These are phyloP conservation scores for Elsinoe perseae DNA, from an alignment of 2,329 filamentous ascomycete species.

Conservation along the genomic window DNA sequence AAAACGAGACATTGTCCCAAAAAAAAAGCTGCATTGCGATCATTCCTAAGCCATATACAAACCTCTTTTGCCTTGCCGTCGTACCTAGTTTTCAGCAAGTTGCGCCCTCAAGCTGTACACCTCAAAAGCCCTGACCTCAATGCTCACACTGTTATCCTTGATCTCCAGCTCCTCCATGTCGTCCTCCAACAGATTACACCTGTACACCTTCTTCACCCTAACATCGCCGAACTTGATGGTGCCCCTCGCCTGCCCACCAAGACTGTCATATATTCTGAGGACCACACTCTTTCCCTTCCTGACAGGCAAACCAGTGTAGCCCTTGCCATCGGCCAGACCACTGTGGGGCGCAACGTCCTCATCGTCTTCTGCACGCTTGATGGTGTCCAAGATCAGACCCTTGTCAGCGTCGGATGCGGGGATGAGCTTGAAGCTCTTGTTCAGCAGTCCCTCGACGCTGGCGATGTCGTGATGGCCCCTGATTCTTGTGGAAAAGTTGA, in stretches of 20 bases:
- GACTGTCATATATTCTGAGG: slow-evolving; percentile 75
- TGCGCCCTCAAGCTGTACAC: slow-evolving; percentile 32
- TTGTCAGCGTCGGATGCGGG: slow-evolving; percentile 33
- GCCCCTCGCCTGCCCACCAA: slow-evolving; percentile 73
- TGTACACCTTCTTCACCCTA: slow-evolving; percentile 67
- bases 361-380: slow-evolving; percentile 71
- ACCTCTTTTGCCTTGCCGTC: not conserved
- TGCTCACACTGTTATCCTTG: slow-evolving; percentile 31
- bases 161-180: slow-evolving; percentile 60
- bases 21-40: too few relatives aligned
- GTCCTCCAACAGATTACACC: slow-evolving; percentile 84
- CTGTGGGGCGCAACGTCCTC: slow-evolving; percentile 44
- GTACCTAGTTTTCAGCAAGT: slow-evolving; percentile 23
- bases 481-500: slow-evolving; percentile 72
- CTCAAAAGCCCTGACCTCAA: slow-evolving; percentile 35
- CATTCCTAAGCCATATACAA: not conserved
- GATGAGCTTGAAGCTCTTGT: slow-evolving; percentile 58
- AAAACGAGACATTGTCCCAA: too few relatives aligned
- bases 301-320: slow-evolving; percentile 25
- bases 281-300: slow-evolving; percentile 73
- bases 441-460: slow-evolving; percentile 24
- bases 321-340: slow-evolving; percentile 9
- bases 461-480: slow-evolving; percentile 32
- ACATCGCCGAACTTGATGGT: slow-evolving; percentile 58
- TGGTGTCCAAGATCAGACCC: slow-evolving; percentile 72